phyloP scores from a whole-genome alignment of 306 rosid species.

The Lupinus albus region DNA sequence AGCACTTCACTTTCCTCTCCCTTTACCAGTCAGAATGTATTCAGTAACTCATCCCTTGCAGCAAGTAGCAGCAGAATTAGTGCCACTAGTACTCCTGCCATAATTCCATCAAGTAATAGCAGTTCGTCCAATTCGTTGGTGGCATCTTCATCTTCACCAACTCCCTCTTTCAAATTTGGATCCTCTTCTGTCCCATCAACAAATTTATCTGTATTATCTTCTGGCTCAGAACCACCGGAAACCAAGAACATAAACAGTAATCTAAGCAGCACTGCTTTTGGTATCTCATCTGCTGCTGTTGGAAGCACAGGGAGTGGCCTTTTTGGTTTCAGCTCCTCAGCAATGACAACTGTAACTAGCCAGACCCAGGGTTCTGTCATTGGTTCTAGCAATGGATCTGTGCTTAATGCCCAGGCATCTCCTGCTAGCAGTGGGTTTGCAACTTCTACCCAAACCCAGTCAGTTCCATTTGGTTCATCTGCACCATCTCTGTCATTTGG shows the following conservation, averaged over 20 bases:
- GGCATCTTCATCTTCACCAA: conserved; percentile 48
- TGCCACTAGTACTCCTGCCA: conserved; percentile 35
- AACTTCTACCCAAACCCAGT: conserved; percentile 54
- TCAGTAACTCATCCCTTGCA: conserved; percentile 41
- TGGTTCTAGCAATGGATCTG: conserved; percentile 41
- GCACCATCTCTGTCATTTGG: conserved; percentile 53
- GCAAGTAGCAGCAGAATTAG: conserved; percentile 20
- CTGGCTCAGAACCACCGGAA: conserved; percentile 42
- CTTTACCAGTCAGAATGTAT: conserved; percentile 45
- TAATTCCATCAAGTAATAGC: conserved; percentile 38
- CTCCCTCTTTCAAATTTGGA: conserved; percentile 55
- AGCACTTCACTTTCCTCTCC: conserved; percentile 47
- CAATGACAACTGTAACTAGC: conserved; percentile 51
- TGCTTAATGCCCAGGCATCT: conserved; percentile 45
- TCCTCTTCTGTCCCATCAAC: conserved; percentile 42
- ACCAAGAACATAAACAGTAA: conserved; percentile 46
- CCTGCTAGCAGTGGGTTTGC: conserved; percentile 52
- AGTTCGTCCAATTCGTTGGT: conserved; percentile 38
- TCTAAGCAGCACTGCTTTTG: conserved; percentile 45
- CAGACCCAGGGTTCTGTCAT: conserved; percentile 47
- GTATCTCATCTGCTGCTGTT: conserved; percentile 48
- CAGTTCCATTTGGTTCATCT: conserved; percentile 58
- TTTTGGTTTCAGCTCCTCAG: conserved; percentile 60
- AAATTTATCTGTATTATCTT: conserved; percentile 42
- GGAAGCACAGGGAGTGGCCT: conserved; percentile 50